These are phyloP conservation scores for Cryptosporidium felis DNA, from an alignment of 169 alveolate genomes.

Conservation along the genomic window DNA sequence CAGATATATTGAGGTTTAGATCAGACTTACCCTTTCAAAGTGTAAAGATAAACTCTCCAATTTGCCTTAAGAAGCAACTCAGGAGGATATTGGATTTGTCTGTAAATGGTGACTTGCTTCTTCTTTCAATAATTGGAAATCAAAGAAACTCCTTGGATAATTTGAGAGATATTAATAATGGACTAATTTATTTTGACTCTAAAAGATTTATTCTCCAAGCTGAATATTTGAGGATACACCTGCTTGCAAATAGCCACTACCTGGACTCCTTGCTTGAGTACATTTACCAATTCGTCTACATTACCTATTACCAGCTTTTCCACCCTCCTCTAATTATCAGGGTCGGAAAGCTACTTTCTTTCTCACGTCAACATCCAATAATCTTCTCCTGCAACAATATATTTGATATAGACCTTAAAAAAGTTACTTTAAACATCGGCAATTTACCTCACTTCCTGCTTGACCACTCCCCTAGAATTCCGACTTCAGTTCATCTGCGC, in stretches of 20 bases:
- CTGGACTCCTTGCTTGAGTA: conserved; percentile 15
- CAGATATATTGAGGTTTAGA: conserved; percentile 2
- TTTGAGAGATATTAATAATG: conserved; percentile 20
- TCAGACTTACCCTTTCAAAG: conserved; percentile 41
- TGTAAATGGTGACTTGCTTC: conserved; percentile 32
- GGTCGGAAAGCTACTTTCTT: conserved; percentile 18
- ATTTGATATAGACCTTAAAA: conserved; percentile 9
- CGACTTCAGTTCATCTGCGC: too few species aligned
- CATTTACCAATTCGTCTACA: conserved; percentile 13
- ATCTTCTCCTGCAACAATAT: conserved; percentile 38
- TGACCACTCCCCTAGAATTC: too few species aligned
- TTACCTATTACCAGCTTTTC: conserved; percentile 34
- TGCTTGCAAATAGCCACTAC: background rate
- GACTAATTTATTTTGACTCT: conserved; percentile 37
- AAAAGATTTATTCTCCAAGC: conserved; percentile 46
- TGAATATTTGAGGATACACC: background rate
- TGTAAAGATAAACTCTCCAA: conserved; percentile 15
- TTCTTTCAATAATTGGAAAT: conserved; percentile 33
- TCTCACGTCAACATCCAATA: conserved; percentile 6
- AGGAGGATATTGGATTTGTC: conserved; percentile 50
- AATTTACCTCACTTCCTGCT: background rate
- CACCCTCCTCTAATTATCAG: conserved; percentile 39
- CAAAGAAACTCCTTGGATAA: background rate
- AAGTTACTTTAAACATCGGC: background rate
- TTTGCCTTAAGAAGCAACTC: conserved; percentile 32